Conservation (phyloP, 2,329 filamentous ascomycete genomes). For the Arthrinium puccinioides region DNA sequence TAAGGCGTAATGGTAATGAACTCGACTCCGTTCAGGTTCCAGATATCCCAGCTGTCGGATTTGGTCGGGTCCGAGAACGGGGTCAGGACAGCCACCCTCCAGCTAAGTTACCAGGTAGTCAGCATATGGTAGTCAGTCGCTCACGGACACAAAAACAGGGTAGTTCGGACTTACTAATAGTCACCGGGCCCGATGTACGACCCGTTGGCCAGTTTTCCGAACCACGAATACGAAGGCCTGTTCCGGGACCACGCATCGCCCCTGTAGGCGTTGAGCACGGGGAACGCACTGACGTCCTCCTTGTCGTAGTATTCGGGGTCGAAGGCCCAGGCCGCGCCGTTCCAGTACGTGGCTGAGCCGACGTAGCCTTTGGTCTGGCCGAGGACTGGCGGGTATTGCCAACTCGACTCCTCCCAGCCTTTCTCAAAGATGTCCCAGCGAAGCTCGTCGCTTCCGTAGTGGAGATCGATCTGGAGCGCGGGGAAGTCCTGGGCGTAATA, state of each 20-base stretch:
- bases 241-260: background rate
- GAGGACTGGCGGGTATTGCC: constrained; percentile 15
- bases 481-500: constrained; percentile 15
- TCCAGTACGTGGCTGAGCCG: constrained; percentile 13
- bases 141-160: background rate
- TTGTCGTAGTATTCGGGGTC: constrained; percentile 11
- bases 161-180: background rate
- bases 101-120: background rate
- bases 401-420: constrained; percentile 10
- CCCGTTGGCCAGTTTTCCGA: constrained; percentile 5
- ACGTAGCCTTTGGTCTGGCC: constrained; percentile 15
- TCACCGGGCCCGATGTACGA: constrained; percentile 4
- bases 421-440: constrained; percentile 16
- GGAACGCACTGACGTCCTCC: constrained; percentile 11
- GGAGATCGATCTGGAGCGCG: constrained; percentile 11
- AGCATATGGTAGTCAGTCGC: too few relatives aligned
- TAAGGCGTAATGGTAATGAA: constrained; percentile 1
- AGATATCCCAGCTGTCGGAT: background rate
- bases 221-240: constrained; percentile 3
- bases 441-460: constrained; percentile 14
- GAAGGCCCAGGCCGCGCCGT: constrained; percentile 9
- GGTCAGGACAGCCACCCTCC: background rate
- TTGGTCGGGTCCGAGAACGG: background rate
- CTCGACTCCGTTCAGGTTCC: constrained; percentile 1
- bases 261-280: constrained; percentile 7